These are phyloP conservation scores for Phytophthora citrophthora DNA, from an alignment of 352 stramenopile species.

Conservation along the genomic window DNA sequence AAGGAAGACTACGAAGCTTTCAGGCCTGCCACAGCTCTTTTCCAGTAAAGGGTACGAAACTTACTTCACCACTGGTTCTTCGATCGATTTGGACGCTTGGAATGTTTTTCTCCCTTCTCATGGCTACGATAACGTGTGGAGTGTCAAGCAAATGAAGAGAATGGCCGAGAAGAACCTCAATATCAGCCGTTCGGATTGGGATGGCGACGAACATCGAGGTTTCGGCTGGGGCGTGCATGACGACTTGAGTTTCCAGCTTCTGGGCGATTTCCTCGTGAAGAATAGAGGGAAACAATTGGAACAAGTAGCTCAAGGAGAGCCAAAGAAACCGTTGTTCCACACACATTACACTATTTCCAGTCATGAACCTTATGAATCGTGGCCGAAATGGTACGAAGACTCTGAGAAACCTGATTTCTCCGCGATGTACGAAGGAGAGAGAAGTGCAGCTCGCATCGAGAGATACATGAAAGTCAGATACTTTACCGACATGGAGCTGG, in stretches of 20 bases:
- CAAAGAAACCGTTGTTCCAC: slow-evolving; percentile 52
- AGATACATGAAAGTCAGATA: slow-evolving; percentile 66
- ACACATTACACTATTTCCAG: slow-evolving; percentile 72
- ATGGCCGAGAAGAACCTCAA: slow-evolving; percentile 9
- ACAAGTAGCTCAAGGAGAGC: slow-evolving; percentile 9
- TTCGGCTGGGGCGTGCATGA: slow-evolving; percentile 54
- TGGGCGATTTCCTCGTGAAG: slow-evolving; percentile 14
- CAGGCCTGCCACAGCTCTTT: slow-evolving; percentile 7
- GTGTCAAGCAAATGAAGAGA: slow-evolving; percentile 1
- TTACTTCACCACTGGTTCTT: slow-evolving; percentile 9
- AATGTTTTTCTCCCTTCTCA: slow-evolving; percentile 3
- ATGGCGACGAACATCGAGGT: slow-evolving; percentile 6
- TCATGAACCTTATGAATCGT: slow-evolving; percentile 38
- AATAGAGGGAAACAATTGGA: slow-evolving; percentile 22
- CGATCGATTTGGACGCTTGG: slow-evolving; percentile 1
- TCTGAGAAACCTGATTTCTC: slow-evolving; percentile 58
- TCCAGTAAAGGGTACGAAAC: slow-evolving; percentile 11
- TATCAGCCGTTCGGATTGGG: slow-evolving; percentile 29
- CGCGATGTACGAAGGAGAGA: slow-evolving; percentile 43
- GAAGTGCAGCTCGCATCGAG: slow-evolving; percentile 40
- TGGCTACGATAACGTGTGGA: slow-evolving; percentile 3
- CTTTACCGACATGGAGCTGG: slow-evolving; percentile 61
- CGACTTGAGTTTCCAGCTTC: slow-evolving; percentile 47
- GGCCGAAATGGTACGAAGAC: slow-evolving; percentile 51
- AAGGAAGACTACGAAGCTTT: not conserved